Evolutionary conservation across 2,329 filamentous ascomycete species (phyloP), one percentile per base, ranked within the genome.

Genomic region (Fonsecaea erecta): DNA sequence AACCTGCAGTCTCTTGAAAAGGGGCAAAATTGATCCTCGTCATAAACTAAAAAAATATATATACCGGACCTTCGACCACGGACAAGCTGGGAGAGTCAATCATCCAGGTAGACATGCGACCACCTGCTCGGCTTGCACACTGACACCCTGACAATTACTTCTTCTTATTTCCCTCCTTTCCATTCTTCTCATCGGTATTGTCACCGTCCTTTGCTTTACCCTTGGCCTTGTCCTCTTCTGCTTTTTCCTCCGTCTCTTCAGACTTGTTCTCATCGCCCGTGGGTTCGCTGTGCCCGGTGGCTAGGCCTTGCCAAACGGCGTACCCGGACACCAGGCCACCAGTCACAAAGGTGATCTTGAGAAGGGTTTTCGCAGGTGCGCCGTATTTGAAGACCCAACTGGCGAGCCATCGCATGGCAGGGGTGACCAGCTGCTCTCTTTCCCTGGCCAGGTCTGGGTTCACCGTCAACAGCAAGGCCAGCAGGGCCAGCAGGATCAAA

Each of bases 281-380:
- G 12, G 62, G 67, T 8, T 54, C 58, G 5, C 37, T 56, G 52
- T 61, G 34, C 9, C 64, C 64, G 28, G 64, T 56, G 37, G 57
- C 18, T 8, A 54, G 62, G 1, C 54, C 61, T 48, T 60, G 62
- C 64, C 64, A 69, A 18, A 65, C 37, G 18, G 62, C 65, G 55
- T 57, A 52, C 6, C 55, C 63, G 16, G 60, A 60, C 6, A 53
- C 53, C 26, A 65, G 34, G 12, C 52, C 34, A 7, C 43, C 26
- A 14, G 66, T 74, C 18, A 85, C 85, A 5, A 90, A 83, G 57
- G 93, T 86, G 48, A 85, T 71, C 1, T 90, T 86, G 65, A 93
- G 87, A 28, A 85, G 60, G 91, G 91, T 94, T 73, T 91, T 92
- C 64, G 84, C 83, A 40, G 77, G 72, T 24, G 75, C 80, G 11